Evolutionary conservation across 73 alveolate species (phyloP), one percentile per base, ranked within the genome.

Genomic region (Uronychia binucleata): DNA sequence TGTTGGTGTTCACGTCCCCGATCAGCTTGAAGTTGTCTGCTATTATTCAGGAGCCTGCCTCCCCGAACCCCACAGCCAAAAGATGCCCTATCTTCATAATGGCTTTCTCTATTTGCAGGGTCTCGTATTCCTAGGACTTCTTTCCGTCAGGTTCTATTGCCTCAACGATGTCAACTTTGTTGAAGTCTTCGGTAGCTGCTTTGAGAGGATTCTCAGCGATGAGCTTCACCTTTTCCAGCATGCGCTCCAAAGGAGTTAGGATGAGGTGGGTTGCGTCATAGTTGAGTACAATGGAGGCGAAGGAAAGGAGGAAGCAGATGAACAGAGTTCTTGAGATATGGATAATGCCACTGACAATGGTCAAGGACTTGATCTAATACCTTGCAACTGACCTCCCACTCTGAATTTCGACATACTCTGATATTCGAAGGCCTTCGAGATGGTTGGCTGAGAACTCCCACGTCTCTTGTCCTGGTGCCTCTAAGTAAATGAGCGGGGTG

Each of bases 11-110:
- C 19, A 46, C 67, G 19, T 46, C 67, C 5, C 67, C 67, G 5
- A 46, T 78, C 82, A 83, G 67, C 67, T 46, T 46, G 13, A 96
- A 92, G 84, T 94, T 94, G 77, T 93, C 80, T 31, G 95, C 96
- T 33, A 96, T 94, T n/a, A 96, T 94, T 83, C 78, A 87, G 74
- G 98, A 84, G 8, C 99, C 99, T 1, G 99, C 99, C 75, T 94
- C 98, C 28, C 98, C 98, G 79, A 92, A 94, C 0, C 98, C 97
- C 0, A 94, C 86, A 19, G 99, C 98, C 30, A 96, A 90, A 11
- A 96, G 85, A 0, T 90, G 95, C 33, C 97, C 95, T 30, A 90
- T 89, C 84, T 95, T 94, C 28, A 94, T 90, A 59, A 96, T 89
- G 32, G 97, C 81, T 84, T 92, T 84, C 79, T 89, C 92, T 34